Evolutionary conservation across 2,329 filamentous ascomycete species (phyloP).

Genomic region (Neocatenulostroma microsporum): DNA sequence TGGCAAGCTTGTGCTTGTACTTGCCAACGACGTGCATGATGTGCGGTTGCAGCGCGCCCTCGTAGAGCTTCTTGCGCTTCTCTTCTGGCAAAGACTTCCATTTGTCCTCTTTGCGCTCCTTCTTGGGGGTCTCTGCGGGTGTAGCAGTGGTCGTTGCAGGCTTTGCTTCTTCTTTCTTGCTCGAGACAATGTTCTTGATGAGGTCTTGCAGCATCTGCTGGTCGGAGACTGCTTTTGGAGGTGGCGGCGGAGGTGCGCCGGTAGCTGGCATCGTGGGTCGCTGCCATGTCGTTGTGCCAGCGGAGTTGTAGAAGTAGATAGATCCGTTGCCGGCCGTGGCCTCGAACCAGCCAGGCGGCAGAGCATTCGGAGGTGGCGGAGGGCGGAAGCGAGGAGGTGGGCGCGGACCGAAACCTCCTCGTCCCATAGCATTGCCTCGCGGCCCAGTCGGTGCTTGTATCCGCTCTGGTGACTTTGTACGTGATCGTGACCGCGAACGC

Average conservation of each 20-base stretch:
- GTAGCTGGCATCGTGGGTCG: constrained; percentile 61
- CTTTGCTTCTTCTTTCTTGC: constrained; percentile 57
- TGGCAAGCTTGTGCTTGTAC: constrained; percentile 78
- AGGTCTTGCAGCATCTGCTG: constrained; percentile 69
- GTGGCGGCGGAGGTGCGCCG: constrained; percentile 48
- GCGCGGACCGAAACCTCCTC: constrained; percentile 49
- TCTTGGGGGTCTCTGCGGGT: constrained; percentile 52
- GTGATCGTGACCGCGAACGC: constrained; percentile 40
- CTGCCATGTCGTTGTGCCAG: constrained; percentile 73
- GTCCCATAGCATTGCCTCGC: constrained; percentile 48
- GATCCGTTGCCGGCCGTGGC: constrained; percentile 63
- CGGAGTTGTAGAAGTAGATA: constrained; percentile 77
- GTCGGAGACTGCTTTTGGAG: constrained; percentile 60
- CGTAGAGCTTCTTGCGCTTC: constrained; percentile 92
- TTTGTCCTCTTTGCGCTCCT: constrained; percentile 55
- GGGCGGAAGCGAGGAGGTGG: constrained; percentile 36
- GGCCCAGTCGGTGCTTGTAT: constrained; percentile 46
- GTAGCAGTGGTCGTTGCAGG: constrained; percentile 53
- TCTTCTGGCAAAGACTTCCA: constrained; percentile 64
- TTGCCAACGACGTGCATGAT: constrained; percentile 81
- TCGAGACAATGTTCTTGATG: constrained; percentile 56
- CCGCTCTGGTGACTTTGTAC: constrained; percentile 41
- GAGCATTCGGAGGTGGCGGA: constrained; percentile 42
- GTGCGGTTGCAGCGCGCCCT: constrained; percentile 79
- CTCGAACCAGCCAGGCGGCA: constrained; percentile 82